phyloP scores from a whole-genome alignment of 768 basidiomycete genomes.

The Neoboletus magnificus region DNA sequence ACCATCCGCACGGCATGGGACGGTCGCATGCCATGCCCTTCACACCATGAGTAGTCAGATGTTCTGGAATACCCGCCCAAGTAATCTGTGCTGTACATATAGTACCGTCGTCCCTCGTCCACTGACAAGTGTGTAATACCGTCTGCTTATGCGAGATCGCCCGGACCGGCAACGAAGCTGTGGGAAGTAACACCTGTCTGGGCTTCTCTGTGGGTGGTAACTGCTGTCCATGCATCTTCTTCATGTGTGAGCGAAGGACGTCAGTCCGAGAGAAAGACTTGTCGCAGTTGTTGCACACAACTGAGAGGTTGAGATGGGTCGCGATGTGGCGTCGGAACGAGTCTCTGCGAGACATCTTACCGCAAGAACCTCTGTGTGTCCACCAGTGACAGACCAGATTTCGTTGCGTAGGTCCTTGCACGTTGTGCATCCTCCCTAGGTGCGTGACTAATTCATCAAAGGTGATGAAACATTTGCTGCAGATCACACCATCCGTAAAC shows the following conservation, averaged over 20 bases:
- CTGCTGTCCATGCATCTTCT: background rate
- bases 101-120: too few species aligned
- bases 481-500: background rate
- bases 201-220: background rate
- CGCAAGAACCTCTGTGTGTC: background rate
- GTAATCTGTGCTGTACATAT: too few species aligned
- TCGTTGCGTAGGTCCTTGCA: background rate
- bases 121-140: too few species aligned
- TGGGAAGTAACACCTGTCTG: too few species aligned
- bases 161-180: too few species aligned
- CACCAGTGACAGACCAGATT: background rate
- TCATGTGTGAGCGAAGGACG: background rate
- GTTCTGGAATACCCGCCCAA: too few species aligned
- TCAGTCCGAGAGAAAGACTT: background rate
- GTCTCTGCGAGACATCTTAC: background rate
- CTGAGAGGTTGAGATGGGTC: background rate
- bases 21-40: too few species aligned
- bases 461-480: background rate
- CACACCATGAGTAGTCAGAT: too few species aligned
- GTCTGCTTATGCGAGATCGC: too few species aligned
- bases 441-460: constrained; percentile 1
- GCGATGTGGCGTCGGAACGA: constrained; percentile 1
- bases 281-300: background rate
- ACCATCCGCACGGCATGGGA: too few species aligned
- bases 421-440: background rate